A percentile compares a stretch with the other conserved stretches of the same genome.
Conservation (phyloP, 1,284 basidiomycete species). For the Ganoderma meredithae region DNA sequence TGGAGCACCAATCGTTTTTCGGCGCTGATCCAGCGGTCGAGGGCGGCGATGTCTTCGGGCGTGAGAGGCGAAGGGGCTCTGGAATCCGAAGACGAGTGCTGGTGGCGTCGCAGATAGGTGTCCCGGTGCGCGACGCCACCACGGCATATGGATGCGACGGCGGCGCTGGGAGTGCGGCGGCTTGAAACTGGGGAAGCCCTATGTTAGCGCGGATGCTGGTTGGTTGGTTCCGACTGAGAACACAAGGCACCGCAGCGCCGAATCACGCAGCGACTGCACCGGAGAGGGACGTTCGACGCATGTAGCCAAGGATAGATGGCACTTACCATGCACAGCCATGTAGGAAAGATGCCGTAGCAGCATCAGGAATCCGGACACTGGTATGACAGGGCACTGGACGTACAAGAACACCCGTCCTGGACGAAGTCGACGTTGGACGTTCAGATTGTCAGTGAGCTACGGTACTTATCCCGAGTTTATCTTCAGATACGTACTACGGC, state of each 20-base stretch:
- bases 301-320: background rate
- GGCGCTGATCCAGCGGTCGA: slow-evolving; percentile 60
- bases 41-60: slow-evolving; percentile 35
- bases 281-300: slow-evolving; percentile 10
- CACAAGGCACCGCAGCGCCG: slow-evolving; percentile 7
- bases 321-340: slow-evolving; percentile 26
- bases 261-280: slow-evolving; percentile 11
- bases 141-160: slow-evolving; percentile 17
- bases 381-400: slow-evolving; percentile 18
- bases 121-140: slow-evolving; percentile 25
- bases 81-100: slow-evolving; percentile 24
- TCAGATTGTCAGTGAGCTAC: slow-evolving; percentile 2
- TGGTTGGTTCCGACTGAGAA: slow-evolving; percentile 23
- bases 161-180: slow-evolving; percentile 30
- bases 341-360: slow-evolving; percentile 18
- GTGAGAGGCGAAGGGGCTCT: slow-evolving; percentile 22
- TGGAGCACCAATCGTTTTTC: slow-evolving; percentile 49
- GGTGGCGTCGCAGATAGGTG: slow-evolving; percentile 27
- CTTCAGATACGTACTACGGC: slow-evolving; percentile 2
- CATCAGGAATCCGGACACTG: slow-evolving; percentile 28
- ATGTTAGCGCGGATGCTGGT: slow-evolving; percentile 19
- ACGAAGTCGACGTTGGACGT: slow-evolving; percentile 6
- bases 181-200: slow-evolving; percentile 23
- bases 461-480: slow-evolving; percentile 15
- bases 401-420: background rate